These are phyloP conservation scores for Aspergillus tubingensis DNA, from an alignment of 2,329 filamentous ascomycete species.

Conservation along the genomic window DNA sequence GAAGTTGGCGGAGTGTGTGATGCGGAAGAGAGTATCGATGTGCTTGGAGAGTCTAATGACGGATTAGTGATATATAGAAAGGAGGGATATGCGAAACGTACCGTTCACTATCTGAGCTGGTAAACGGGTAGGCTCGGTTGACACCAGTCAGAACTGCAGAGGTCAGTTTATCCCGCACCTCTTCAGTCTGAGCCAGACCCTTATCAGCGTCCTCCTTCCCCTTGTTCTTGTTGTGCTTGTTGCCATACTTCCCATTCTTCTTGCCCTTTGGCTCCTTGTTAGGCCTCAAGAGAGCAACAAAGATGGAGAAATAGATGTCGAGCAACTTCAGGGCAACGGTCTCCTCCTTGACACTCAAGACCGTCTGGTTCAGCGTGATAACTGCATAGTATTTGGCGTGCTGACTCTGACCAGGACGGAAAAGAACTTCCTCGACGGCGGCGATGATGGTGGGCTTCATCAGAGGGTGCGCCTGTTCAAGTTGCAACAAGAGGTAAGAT, in stretches of 20 bases:
- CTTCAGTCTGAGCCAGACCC: conserved; percentile 56
- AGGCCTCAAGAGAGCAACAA: conserved; percentile 77
- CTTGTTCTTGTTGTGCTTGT: conserved; percentile 50
- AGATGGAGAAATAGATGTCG: conserved; percentile 89
- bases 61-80: conserved; percentile 23
- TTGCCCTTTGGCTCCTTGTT: conserved; percentile 36
- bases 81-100: conserved; percentile 44
- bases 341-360: conserved; percentile 81
- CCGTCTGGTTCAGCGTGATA: conserved; percentile 96
- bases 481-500: conserved; percentile 89
- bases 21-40: conserved; percentile 89
- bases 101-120: conserved; percentile 74
- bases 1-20: conserved; percentile 97
- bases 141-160: conserved; percentile 91
- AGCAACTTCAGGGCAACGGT: conserved; percentile 77
- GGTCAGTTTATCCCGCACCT: conserved; percentile 85
- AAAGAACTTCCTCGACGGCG: conserved; percentile 83
- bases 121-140: conserved; percentile 93
- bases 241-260: conserved; percentile 39
- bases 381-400: conserved; percentile 94
- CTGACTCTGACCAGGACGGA: conserved; percentile 81
- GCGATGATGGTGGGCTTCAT: conserved; percentile 91
- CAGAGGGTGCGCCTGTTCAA: conserved; percentile 82
- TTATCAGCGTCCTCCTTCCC: conserved; percentile 47
- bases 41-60: conserved; percentile 72